Evolutionary conservation across 352 stramenopile species (phyloP).

Genomic region (Phytophthora kernoviae): DNA sequence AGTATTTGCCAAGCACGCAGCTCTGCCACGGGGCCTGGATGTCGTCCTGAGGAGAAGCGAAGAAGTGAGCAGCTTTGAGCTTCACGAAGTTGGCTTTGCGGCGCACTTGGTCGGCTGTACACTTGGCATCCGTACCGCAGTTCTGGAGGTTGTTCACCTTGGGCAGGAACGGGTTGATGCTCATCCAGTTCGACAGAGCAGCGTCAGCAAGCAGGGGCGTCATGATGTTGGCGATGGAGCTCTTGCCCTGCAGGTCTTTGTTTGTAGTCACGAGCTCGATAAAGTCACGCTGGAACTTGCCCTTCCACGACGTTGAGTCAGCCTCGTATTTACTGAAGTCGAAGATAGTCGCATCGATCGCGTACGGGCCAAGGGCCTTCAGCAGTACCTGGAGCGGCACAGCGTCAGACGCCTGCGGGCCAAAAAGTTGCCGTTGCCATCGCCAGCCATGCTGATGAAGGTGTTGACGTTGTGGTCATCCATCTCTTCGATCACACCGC

Average conservation of each 20-base stretch:
- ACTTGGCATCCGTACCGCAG: conserved; percentile 21
- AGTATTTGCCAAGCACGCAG: conserved; percentile 50
- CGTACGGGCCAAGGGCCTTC: conserved; percentile 37
- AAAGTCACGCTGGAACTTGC: conserved; percentile 52
- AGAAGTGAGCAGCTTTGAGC: conserved; percentile 50
- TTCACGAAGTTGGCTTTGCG: conserved; percentile 54
- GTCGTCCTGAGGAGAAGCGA: conserved; percentile 54
- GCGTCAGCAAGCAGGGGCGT: conserved; percentile 32
- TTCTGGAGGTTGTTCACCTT: conserved; percentile 45
- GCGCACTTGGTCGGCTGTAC: conserved; percentile 26
- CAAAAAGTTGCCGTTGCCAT: conserved; percentile 60
- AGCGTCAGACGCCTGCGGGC: conserved; percentile 40
- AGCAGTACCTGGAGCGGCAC: conserved; percentile 45
- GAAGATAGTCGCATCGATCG: conserved; percentile 36
- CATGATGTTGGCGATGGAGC: conserved; percentile 45
- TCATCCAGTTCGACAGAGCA: conserved; percentile 40
- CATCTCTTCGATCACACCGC: conserved; percentile 61
- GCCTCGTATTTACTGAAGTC: conserved; percentile 47
- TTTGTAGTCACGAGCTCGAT: conserved; percentile 36
- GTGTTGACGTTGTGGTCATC: conserved; percentile 60
- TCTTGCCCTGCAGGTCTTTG: conserved; percentile 33
- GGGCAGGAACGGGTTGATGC: conserved; percentile 47
- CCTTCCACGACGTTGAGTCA: conserved; percentile 30
- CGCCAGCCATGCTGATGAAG: conserved; percentile 54
- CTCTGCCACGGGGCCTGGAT: conserved; percentile 51